Percentiles rank a stretch among this genome's conserved stretches.
These are phyloP conservation scores for Annulohypoxylon bovei DNA, from an alignment of 495 filamentous ascomycete genomes.

Conservation along the genomic window DNA sequence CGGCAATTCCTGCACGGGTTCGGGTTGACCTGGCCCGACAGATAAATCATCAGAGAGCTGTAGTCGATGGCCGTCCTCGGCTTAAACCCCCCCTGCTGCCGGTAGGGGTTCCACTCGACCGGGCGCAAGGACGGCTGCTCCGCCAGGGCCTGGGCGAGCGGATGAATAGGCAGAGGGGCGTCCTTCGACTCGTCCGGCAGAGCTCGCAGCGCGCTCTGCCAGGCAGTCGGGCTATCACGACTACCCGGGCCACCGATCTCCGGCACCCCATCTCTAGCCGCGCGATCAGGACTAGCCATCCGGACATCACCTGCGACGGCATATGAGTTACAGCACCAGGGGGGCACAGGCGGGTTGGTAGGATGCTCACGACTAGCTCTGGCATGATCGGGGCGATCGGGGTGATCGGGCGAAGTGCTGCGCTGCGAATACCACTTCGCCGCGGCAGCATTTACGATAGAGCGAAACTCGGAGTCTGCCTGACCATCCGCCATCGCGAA, in stretches of 20 bases:
- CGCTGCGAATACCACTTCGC: constrained; percentile 39
- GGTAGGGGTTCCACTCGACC: constrained; percentile 43
- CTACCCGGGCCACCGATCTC: not conserved
- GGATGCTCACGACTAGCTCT: constrained; percentile 1
- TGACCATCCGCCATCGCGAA: constrained; percentile 15
- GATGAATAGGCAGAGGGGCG: constrained; percentile 20
- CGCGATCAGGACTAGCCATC: not conserved
- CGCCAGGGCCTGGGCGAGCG: constrained; percentile 30
- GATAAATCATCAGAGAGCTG: constrained; percentile 44
- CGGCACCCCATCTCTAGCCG: not conserved
- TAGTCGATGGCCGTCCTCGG: constrained; percentile 37
- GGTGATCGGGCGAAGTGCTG: constrained; percentile 11
- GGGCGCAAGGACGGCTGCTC: constrained; percentile 31
- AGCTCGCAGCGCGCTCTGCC: constrained; percentile 27
- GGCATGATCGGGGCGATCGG: not conserved
- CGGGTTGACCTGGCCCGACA: constrained; percentile 42
- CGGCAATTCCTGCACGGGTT: constrained; percentile 43
- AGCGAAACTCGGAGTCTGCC: constrained; percentile 7
- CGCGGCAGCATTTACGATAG: constrained; percentile 35
- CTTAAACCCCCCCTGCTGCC: constrained; percentile 30
- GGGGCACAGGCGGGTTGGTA: not conserved
- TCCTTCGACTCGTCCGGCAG: constrained; percentile 29
- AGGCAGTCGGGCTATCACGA: constrained; percentile 29
- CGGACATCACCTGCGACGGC: not conserved
- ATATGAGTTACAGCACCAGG: not conserved